Percentiles rank a stretch among this genome's conserved stretches.
Conservation (phyloP, 495 filamentous ascomycete species). For the Trichoderma virens region DNA sequence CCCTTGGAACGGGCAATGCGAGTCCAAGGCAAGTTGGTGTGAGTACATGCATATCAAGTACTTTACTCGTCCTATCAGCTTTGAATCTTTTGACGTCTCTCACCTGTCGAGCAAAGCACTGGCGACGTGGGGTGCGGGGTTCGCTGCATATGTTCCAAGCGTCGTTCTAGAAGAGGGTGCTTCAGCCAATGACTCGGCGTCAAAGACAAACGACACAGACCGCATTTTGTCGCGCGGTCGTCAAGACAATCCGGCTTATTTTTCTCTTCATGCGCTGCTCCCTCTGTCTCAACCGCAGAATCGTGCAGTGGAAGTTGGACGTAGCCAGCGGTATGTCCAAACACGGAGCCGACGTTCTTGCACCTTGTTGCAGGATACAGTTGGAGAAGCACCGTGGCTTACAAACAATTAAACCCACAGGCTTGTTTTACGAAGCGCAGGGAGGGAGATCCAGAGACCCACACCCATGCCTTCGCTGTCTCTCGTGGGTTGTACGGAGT, state of each 20-base stretch:
- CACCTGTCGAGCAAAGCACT: neutral
- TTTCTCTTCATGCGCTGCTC: neutral
- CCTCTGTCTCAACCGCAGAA: neutral
- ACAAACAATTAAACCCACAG: too few relatives aligned
- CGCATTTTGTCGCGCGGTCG: neutral
- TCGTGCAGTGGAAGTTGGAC: neutral
- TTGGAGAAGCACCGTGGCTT: too few relatives aligned
- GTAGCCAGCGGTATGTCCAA: too few relatives aligned
- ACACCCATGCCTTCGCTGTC: neutral
- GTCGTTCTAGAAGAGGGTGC: neutral
- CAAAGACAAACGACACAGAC: neutral
- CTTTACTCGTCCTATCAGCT: neutral
- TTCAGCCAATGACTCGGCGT: constrained; percentile 2
- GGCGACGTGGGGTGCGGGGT: constrained; percentile 6
- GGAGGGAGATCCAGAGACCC: neutral
- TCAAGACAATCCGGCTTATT: neutral
- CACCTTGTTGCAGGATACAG: too few relatives aligned
- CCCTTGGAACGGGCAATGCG: too few relatives aligned
- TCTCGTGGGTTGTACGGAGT: neutral
- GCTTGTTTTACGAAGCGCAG: neutral
- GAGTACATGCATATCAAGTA: neutral
- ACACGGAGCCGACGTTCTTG: too few relatives aligned
- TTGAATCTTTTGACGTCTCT: neutral
- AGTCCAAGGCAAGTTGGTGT: too few relatives aligned
- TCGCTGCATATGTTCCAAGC: constrained; percentile 1